Conservation (phyloP, 352 stramenopile genomes). For the Globisporangium alternatum region DNA sequence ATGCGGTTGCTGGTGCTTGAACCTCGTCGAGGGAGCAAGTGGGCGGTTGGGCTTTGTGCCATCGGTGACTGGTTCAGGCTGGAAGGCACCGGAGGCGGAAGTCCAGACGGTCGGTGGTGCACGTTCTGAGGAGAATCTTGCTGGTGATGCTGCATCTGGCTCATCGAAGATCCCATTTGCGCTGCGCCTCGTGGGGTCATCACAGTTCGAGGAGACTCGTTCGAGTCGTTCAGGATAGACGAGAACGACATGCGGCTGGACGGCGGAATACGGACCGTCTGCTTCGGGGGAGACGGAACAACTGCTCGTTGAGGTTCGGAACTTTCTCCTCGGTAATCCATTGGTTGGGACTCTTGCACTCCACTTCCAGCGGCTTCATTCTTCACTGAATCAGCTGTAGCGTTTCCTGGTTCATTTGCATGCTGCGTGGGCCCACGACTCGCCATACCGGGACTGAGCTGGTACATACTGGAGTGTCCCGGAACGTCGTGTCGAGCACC, state of each 20-base stretch:
- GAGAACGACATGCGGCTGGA: slow-evolving; percentile 88
- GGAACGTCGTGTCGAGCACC: slow-evolving; percentile 7
- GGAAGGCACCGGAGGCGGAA: slow-evolving; percentile 24
- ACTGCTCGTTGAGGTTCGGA: neutral
- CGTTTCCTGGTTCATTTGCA: neutral
- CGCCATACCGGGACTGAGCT: slow-evolving; percentile 10
- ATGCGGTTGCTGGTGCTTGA: slow-evolving; percentile 45
- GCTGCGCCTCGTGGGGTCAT: slow-evolving; percentile 15
- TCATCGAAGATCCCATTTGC: slow-evolving; percentile 5
- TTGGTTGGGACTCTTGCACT: neutral
- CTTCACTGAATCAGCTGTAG: neutral
- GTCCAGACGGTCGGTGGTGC: slow-evolving; percentile 22
- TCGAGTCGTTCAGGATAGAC: slow-evolving; percentile 83
- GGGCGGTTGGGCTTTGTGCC: slow-evolving; percentile 50
- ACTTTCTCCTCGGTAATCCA: slow-evolving; percentile 1
- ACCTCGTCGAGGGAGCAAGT: slow-evolving; percentile 47
- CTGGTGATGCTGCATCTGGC: slow-evolving; percentile 20
- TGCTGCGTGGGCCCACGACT: neutral
- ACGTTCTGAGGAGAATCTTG: slow-evolving; percentile 16
- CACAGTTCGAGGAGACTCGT: slow-evolving; percentile 38
- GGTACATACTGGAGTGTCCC: slow-evolving; percentile 12
- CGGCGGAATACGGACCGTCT: slow-evolving; percentile 25
- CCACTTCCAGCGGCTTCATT: neutral
- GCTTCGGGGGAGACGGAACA: slow-evolving; percentile 18
- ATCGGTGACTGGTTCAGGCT: slow-evolving; percentile 24